Evolutionary conservation across 805 yeast genomes (phyloP).

Genomic region (Candida boleticola): DNA sequence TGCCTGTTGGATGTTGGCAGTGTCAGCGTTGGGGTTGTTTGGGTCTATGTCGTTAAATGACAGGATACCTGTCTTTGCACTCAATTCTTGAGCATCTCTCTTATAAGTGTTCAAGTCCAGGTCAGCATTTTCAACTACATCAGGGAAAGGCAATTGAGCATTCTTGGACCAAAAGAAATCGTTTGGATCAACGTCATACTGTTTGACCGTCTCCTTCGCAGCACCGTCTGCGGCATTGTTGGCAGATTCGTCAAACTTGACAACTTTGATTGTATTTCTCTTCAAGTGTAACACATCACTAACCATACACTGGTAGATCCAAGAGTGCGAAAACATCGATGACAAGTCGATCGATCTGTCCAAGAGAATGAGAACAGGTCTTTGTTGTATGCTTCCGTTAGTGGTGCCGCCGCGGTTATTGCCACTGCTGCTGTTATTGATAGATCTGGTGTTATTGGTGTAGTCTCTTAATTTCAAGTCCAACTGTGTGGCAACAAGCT

Average conservation of each 20-base stretch:
- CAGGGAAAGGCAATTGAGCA: slow-evolving; percentile 90
- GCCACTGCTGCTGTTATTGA: not conserved
- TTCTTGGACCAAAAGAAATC: slow-evolving; percentile 92
- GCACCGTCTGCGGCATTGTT: slow-evolving; percentile 10
- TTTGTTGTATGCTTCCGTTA: slow-evolving; percentile 36
- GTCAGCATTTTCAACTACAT: slow-evolving; percentile 97
- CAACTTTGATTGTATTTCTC: slow-evolving; percentile 76
- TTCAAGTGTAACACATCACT: slow-evolving; percentile 84
- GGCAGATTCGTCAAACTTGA: slow-evolving; percentile 24
- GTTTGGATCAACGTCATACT: slow-evolving; percentile 85
- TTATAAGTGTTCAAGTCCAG: slow-evolving; percentile 77
- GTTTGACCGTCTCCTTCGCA: slow-evolving; percentile 43
- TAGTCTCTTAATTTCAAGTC: slow-evolving; percentile 85
- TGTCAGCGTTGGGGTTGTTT: slow-evolving; percentile 43
- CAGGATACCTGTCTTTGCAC: slow-evolving; percentile 69
- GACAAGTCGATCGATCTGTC: slow-evolving; percentile 90
- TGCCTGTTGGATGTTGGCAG: slow-evolving; percentile 75
- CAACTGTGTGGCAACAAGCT: slow-evolving; percentile 82
- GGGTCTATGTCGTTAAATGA: slow-evolving; percentile 77
- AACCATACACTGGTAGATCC: slow-evolving; percentile 97
- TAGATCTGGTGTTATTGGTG: slow-evolving; percentile 61
- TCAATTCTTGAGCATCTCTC: slow-evolving; percentile 81
- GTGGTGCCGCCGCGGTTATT: slow-evolving; percentile 9
- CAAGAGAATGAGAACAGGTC: slow-evolving; percentile 75
- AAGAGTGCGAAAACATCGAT: slow-evolving; percentile 93